phyloP scores from a whole-genome alignment of 768 basidiomycete species.

The Xanthoconium stramineum region DNA sequence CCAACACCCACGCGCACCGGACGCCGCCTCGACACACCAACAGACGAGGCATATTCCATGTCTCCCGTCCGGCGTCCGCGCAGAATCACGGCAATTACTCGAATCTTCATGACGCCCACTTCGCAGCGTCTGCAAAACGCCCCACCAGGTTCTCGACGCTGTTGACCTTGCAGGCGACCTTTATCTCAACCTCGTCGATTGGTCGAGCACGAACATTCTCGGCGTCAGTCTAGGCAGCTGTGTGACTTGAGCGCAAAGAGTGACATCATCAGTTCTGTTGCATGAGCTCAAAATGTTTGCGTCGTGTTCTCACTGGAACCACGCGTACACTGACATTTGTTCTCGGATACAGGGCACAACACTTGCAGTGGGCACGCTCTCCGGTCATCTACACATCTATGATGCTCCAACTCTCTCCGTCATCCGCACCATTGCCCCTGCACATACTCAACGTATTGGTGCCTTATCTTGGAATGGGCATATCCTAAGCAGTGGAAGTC shows the following conservation, averaged over 20 bases:
- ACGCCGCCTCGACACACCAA: conserved; percentile 74
- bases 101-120: too few species aligned
- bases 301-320: neutral
- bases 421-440: conserved; percentile 78
- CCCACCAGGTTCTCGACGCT: conserved; percentile 94
- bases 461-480: conserved; percentile 92
- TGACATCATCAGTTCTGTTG: conserved; percentile 82
- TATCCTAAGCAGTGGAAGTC: conserved; percentile 84
- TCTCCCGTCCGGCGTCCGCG: too few species aligned
- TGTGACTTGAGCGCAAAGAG: conserved; percentile 69
- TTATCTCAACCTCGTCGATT: conserved; percentile 96
- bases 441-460: conserved; percentile 87
- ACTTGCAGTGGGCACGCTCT: conserved; percentile 90
- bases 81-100: too few species aligned
- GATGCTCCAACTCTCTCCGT: conserved; percentile 65
- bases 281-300: conserved; percentile 81
- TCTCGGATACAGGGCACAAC: conserved; percentile 80
- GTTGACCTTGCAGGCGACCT: conserved; percentile 98
- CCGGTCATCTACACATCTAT: conserved; percentile 88
- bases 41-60: conserved; percentile 87
- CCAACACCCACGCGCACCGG: too few species aligned
- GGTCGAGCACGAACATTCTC: conserved; percentile 93
- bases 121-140: conserved; percentile 83
- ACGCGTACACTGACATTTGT: neutral
- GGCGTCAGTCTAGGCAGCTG: conserved; percentile 90